These are phyloP conservation scores for Lentinula sp. DNA, from an alignment of 768 basidiomycete genomes.

Conservation along the genomic window DNA sequence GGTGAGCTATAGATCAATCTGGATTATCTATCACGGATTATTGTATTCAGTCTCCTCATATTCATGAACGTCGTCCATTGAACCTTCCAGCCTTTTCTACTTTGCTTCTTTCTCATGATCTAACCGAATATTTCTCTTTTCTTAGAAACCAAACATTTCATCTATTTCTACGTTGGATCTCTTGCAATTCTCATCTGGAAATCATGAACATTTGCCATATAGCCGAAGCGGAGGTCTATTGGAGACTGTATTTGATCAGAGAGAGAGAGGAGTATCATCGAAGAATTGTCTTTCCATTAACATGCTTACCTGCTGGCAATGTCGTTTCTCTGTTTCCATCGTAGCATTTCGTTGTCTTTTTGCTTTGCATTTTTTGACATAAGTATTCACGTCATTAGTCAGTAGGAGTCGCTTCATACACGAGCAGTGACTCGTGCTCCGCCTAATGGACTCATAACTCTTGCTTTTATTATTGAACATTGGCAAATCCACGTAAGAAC, in stretches of 20 bases:
- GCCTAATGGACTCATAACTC: not conserved
- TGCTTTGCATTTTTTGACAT: conserved; percentile 5
- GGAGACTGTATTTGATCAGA: not conserved
- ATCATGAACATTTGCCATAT: conserved; percentile 45
- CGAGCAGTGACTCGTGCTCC: conserved; percentile 1
- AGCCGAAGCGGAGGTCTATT: not conserved
- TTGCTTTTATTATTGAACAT: not conserved
- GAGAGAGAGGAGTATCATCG: too few relatives aligned
- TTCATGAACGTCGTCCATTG: not conserved
- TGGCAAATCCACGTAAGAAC: not conserved
- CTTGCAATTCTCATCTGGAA: conserved; percentile 95
- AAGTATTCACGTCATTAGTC: not conserved
- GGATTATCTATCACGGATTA: not conserved
- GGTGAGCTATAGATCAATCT: conserved; percentile 44
- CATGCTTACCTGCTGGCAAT: not conserved
- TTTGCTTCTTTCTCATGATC: conserved; percentile 2
- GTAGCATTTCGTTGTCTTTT: conserved; percentile 2
- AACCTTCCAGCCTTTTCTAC: conserved; percentile 7
- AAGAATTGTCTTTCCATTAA: not conserved
- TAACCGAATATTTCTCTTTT: conserved; percentile 5
- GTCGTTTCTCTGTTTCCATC: not conserved
- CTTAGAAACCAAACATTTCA: conserved; percentile 95
- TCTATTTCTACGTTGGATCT: conserved; percentile 94
- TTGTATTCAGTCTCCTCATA: too few relatives aligned
- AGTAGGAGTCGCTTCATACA: conserved; percentile 1